These are phyloP conservation scores for Hysterangium stoloniferum DNA, from an alignment of 768 basidiomycete genomes.

Conservation along the genomic window DNA sequence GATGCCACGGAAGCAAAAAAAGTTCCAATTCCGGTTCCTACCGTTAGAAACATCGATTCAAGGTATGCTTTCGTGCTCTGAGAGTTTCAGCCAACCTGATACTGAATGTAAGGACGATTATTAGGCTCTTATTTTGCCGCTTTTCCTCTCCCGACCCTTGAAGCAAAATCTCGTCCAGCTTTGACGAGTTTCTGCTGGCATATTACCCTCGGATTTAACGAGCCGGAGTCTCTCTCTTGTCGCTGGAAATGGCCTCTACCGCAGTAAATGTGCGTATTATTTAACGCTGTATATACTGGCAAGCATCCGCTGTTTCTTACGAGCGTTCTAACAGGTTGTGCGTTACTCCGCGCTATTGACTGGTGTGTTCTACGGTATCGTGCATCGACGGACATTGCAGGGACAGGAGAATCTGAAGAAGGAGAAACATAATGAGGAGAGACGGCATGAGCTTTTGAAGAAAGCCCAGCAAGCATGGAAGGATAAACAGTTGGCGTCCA, in stretches of 20 bases:
- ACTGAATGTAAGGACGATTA: no score
- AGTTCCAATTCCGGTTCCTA: no score
- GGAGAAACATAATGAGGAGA: slow-evolving; percentile 63
- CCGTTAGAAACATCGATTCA: no score
- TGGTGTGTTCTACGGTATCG: slow-evolving; percentile 87
- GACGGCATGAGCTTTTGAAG: slow-evolving; percentile 66
- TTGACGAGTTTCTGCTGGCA: not conserved
- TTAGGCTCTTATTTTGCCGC: no score
- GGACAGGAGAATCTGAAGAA: slow-evolving; percentile 70
- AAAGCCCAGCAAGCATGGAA: slow-evolving; percentile 89
- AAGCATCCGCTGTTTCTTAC: not conserved
- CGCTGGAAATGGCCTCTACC: slow-evolving; percentile 51
- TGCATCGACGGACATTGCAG: slow-evolving; percentile 87
- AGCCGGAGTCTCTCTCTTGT: not conserved
- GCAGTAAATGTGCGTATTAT: slow-evolving; percentile 63
- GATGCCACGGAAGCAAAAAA: no score
- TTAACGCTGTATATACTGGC: not conserved
- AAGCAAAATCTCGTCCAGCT: not conserved
- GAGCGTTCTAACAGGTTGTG: slow-evolving; percentile 53
- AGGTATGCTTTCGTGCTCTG: no score
- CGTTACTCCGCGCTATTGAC: slow-evolving; percentile 86
- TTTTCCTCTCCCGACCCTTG: no score
- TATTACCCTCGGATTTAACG: not conserved
- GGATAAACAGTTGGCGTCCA: slow-evolving; percentile 56
- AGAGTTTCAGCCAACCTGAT: no score